Percentiles rank a stretch among this genome's conserved stretches.
Conservation (phyloP, 2,329 filamentous ascomycete genomes). For the Penicillium janthinellum region DNA sequence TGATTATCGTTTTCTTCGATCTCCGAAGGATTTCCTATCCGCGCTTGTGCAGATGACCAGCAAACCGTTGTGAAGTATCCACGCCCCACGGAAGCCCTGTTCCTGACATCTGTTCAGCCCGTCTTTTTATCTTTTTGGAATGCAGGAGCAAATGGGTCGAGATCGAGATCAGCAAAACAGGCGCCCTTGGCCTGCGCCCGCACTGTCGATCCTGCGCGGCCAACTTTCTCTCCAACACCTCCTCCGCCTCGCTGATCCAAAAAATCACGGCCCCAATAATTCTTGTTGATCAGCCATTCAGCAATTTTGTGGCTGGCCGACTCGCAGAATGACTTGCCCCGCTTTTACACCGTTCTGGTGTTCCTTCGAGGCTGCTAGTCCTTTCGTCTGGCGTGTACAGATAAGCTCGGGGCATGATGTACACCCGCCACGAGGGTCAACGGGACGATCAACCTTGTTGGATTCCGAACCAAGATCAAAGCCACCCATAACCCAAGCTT, state of each 20-base stretch:
- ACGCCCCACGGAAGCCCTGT: background rate
- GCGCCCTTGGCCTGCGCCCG: constrained; percentile 3
- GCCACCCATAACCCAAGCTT: background rate
- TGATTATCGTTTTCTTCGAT: background rate
- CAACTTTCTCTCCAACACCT: background rate
- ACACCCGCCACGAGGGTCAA: constrained; percentile 16
- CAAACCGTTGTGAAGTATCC: too few relatives aligned
- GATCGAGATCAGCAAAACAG: constrained; percentile 1
- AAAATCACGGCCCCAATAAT: background rate
- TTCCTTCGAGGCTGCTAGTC: background rate
- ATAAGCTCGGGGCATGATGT: constrained; percentile 22
- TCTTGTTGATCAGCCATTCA: background rate
- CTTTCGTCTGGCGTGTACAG: constrained; percentile 21
- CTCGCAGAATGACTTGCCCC: background rate
- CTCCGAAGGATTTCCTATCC: background rate
- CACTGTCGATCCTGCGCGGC: constrained; percentile 9
- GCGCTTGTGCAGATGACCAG: background rate
- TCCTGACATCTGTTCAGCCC: background rate
- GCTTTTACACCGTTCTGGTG: background rate
- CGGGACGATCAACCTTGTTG: constrained; percentile 29
- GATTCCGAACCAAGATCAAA: constrained; percentile 2
- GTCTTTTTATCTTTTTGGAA: background rate
- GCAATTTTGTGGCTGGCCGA: background rate
- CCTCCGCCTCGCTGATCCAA: background rate
- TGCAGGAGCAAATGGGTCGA: background rate